Evolutionary conservation across 345 rosid genomes (phyloP), one percentile per base, ranked within the genome.

Genomic region (Clarkia xantiana): DNA sequence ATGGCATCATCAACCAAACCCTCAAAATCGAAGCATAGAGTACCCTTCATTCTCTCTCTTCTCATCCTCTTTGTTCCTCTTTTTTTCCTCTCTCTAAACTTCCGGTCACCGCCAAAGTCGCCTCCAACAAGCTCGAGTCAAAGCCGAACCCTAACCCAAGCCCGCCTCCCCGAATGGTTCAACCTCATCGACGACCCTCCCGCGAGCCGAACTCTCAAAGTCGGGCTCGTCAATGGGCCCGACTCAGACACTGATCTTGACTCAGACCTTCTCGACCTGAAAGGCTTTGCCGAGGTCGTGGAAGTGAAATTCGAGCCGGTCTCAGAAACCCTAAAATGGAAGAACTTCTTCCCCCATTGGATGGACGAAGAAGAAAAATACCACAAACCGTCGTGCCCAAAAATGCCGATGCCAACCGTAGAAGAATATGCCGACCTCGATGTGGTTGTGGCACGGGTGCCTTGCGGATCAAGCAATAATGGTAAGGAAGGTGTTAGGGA

Each of bases 271-370:
- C n/a, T n/a, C n/a, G n/a, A n/a, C n/a, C 17, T 43, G 38, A 58
- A 72, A 6, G 63, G 67, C 6, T 51, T 45, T 10, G 57, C 23
- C 0, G 59, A 65, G 54, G 51, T 59, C 9, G 62, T 82, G 8
- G 57, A 38, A 9, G 80, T 82, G 12, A 46, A 45, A 9, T 79
- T 86, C 6, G 60, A 66, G 34, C 71, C 22, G 13, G 64, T 83
- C 0, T 45, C 72, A 0, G 49, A 49, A 29, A 64, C 56, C 46
- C 25, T 52, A 2, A 71, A 59, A 11, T 86, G 96, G 98, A 15
- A 68, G 18, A 73, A 76, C 20, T 60, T 83, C 9, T 90, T 79
- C 57, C 93, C 93, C 0, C 74, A 62, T 50, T 81, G 96, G 96
- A 76, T 86, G 11, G 71, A 86, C 22, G 96, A 90, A 49, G 72